Evolutionary conservation across 75 land plant genomes (phyloP).

Genomic region (Pinus taeda): DNA sequence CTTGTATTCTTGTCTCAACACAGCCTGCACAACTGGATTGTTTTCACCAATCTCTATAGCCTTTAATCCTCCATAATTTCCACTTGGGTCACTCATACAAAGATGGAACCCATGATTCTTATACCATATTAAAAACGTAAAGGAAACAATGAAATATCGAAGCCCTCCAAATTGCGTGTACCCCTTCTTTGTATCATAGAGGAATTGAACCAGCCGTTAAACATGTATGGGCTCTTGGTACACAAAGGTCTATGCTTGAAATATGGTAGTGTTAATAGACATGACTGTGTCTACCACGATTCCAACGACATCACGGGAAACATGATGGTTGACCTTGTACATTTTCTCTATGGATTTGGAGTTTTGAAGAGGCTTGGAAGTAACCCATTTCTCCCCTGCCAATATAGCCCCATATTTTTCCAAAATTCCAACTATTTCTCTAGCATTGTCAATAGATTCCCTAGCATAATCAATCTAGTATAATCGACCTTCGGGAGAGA

Average conservation of each 20-base stretch:
- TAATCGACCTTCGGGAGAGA: no score
- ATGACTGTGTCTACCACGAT: constrained; percentile 23
- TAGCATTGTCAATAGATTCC: no score
- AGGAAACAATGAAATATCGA: constrained; percentile 35
- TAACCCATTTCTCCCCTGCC: no score
- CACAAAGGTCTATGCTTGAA: constrained; percentile 7
- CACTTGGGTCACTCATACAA: constrained; percentile 74
- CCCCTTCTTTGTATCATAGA: constrained; percentile 20
- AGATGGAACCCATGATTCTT: constrained; percentile 67
- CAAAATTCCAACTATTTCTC: no score
- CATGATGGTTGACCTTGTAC: no score
- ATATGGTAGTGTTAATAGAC: constrained; percentile 15
- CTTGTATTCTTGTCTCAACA: constrained; percentile 78
- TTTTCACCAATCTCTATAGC: constrained; percentile 72
- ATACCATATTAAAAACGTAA: constrained; percentile 70
- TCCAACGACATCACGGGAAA: no score
- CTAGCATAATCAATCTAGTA: no score
- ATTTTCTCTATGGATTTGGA: no score
- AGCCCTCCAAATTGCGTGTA: constrained; percentile 24
- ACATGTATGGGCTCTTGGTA: constrained; percentile 26
- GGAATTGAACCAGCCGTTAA: constrained; percentile 18
- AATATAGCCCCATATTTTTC: no score
- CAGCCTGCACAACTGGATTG: constrained; percentile 66
- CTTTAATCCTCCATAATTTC: constrained; percentile 70
- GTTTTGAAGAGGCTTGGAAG: no score